These are phyloP conservation scores for Coemansia furcata DNA, from an alignment of 192 early-diverging fungal genomes.

Conservation along the genomic window DNA sequence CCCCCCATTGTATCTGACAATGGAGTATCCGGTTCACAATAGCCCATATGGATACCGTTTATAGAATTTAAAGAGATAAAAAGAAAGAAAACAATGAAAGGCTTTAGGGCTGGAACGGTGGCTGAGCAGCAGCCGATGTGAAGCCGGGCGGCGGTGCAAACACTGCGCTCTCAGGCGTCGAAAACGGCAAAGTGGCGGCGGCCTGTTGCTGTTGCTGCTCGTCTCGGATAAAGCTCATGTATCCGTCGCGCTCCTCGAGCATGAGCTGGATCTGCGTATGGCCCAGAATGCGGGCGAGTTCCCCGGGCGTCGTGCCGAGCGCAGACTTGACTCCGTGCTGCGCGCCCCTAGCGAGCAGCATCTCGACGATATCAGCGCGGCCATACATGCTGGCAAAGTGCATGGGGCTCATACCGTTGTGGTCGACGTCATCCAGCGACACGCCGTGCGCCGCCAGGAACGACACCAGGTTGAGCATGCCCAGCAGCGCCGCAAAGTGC, in stretches of 20 bases:
- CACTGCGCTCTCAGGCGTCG: not conserved
- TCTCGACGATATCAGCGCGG: slow-evolving; percentile 47
- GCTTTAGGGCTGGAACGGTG: not conserved
- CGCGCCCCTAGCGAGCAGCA: slow-evolving; percentile 62
- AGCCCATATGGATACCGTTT: not conserved
- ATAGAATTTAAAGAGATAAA: not conserved
- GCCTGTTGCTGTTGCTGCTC: slow-evolving; percentile 10
- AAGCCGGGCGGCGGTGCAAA: not conserved
- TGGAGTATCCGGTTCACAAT: not conserved
- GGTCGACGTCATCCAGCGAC: slow-evolving; percentile 56
- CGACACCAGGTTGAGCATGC: slow-evolving; percentile 52
- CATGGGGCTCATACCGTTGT: slow-evolving; percentile 67
- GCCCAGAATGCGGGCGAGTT: slow-evolving; percentile 25
- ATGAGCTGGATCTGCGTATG: slow-evolving; percentile 14
- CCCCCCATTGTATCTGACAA: not conserved
- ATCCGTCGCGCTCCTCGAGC: slow-evolving; percentile 43
- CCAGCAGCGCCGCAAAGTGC: slow-evolving; percentile 62
- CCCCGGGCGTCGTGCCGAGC: slow-evolving; percentile 23
- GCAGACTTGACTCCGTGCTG: slow-evolving; percentile 10
- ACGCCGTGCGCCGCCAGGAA: slow-evolving; percentile 50
- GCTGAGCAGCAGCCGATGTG: not conserved
- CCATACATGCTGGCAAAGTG: slow-evolving; percentile 67
- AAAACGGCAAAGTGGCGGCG: not conserved
- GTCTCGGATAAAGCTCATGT: slow-evolving; percentile 45
- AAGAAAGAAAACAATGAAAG: not conserved